A percentile compares a stretch with the other conserved stretches of the same genome.
Conservation (phyloP, 805 yeast species). For the Starmerella vaccinii region DNA sequence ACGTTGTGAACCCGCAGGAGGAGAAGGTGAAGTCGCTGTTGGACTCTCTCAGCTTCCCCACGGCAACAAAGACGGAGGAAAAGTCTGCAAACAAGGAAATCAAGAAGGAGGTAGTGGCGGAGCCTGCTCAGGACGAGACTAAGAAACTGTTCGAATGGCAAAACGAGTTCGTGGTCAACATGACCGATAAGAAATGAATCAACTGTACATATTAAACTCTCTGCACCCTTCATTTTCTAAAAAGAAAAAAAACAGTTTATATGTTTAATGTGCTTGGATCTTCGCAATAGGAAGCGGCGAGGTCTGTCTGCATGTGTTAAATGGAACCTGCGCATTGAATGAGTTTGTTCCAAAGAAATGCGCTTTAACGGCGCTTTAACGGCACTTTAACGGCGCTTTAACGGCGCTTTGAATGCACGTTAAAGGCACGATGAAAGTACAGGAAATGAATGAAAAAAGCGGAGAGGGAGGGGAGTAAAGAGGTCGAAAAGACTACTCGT, state of each 20-base stretch:
- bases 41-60: constrained; percentile 22
- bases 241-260: no score
- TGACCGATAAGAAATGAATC: constrained; percentile 13
- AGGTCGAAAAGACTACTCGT: no score
- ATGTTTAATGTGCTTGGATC: no score
- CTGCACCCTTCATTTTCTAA: no score
- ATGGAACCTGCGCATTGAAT: no score
- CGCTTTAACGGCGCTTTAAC: no score
- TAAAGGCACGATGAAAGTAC: background rate
- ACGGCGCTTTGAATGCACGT: no score
- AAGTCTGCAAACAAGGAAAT: background rate
- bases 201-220: background rate
- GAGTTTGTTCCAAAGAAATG: no score
- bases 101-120: background rate
- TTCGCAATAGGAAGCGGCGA: no score
- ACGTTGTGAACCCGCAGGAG: background rate
- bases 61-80: background rate
- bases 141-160: constrained; percentile 24
- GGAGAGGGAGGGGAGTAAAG: no score
- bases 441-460: background rate
- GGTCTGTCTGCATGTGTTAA: no score
- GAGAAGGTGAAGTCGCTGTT: constrained; percentile 17
- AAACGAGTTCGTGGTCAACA: constrained; percentile 20
- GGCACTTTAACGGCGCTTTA: no score
- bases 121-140: background rate